These are phyloP conservation scores for Phanerochaete sordida DNA, from an alignment of 768 basidiomycete species.

Conservation along the genomic window DNA sequence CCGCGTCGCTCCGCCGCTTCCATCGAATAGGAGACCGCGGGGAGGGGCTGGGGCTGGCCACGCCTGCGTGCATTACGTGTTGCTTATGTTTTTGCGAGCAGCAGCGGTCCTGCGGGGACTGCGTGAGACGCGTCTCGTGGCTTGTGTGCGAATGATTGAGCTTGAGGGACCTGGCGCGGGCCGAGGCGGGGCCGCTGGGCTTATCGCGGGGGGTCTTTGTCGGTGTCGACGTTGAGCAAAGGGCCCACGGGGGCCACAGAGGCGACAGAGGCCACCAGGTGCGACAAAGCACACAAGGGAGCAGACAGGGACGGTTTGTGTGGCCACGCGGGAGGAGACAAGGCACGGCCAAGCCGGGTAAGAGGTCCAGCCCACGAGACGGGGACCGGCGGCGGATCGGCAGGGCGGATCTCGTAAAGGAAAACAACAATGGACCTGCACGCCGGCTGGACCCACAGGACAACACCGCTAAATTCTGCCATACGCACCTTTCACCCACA, in stretches of 20 bases:
- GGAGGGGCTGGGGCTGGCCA: neutral
- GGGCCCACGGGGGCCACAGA: no score
- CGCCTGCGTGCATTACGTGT: neutral
- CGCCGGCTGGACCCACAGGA: constrained; percentile 16
- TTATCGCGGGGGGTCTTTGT: neutral
- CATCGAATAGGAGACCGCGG: neutral
- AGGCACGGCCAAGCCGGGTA: neutral
- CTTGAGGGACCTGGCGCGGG: constrained; percentile 15
- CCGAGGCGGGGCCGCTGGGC: constrained; percentile 2
- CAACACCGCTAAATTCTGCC: constrained; percentile 11
- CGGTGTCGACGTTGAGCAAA: neutral
- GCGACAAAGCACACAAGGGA: neutral
- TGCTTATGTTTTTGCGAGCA: neutral
- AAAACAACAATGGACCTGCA: constrained; percentile 15
- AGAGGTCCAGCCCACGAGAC: neutral
- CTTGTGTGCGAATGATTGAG: constrained; percentile 17
- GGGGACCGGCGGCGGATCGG: constrained; percentile 10
- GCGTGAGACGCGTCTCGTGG: constrained; percentile 9
- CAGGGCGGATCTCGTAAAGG: constrained; percentile 12
- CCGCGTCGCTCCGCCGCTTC: neutral
- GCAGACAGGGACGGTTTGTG: neutral
- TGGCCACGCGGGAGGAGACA: neutral
- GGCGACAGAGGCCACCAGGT: no score
- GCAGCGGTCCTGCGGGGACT: neutral
- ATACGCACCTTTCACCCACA: constrained; percentile 14